Evolutionary conservation across 192 early-diverging fungal species (phyloP).

Genomic region (Paraglomus brasilianum): DNA sequence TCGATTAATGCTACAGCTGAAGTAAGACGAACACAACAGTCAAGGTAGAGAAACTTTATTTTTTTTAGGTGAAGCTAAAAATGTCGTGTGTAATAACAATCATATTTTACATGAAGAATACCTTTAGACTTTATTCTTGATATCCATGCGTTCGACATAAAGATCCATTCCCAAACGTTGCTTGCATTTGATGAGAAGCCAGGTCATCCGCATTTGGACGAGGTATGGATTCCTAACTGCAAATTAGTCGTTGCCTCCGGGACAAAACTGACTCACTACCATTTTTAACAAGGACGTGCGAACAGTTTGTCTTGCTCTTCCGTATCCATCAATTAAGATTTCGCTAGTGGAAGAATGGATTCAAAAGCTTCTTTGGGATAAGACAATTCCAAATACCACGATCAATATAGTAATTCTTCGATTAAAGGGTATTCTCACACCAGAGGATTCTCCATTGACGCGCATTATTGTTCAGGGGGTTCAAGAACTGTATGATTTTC

Average conservation of each 20-base stretch:
- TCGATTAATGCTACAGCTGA: constrained; percentile 42
- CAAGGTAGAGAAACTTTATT: constrained; percentile 17
- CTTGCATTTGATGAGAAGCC: neutral
- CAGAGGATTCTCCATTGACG: constrained; percentile 36
- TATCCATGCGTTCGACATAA: constrained; percentile 55
- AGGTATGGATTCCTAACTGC: constrained; percentile 2
- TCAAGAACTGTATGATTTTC: constrained; percentile 61
- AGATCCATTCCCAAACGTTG: too few species aligned
- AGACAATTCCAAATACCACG: constrained; percentile 43
- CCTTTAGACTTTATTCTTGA: constrained; percentile 55
- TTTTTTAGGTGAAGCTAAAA: too few species aligned
- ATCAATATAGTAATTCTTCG: constrained; percentile 52
- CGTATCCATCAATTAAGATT: constrained; percentile 38
- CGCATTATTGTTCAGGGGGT: constrained; percentile 63
- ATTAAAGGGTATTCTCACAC: constrained; percentile 55
- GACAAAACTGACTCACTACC: neutral
- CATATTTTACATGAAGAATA: constrained; percentile 27
- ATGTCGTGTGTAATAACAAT: neutral
- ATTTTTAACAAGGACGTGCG: constrained; percentile 8
- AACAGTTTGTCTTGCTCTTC: constrained; percentile 21
- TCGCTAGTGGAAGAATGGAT: constrained; percentile 74
- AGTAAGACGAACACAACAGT: constrained; percentile 20
- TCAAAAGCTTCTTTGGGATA: constrained; percentile 68
- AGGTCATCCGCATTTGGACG: constrained; percentile 1
- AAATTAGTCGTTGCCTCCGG: neutral